Conservation (phyloP, 2,329 filamentous ascomycete genomes). For the Colletotrichum graminicola region DNA sequence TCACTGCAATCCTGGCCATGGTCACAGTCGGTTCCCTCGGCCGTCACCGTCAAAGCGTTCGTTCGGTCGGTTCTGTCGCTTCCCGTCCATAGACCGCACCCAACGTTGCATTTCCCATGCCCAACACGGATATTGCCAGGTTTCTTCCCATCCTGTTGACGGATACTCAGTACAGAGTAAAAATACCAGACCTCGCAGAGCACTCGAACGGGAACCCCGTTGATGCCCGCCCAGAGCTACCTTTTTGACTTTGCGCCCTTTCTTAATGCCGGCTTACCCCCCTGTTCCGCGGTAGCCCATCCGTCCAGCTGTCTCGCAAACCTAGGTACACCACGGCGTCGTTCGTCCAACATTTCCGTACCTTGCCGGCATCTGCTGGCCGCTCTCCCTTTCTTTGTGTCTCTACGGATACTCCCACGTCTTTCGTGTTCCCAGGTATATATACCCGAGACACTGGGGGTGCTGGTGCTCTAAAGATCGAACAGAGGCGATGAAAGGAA, state of each 20-base stretch:
- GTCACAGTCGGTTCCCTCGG: neutral
- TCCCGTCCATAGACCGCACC: neutral
- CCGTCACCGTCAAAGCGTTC: slow-evolving; percentile 19
- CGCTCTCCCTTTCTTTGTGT: neutral
- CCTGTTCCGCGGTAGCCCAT: neutral
- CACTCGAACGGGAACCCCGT: neutral
- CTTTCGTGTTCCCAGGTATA: too few species aligned
- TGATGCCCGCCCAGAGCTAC: slow-evolving; percentile 3
- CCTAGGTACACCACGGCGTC: neutral
- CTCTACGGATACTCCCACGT: neutral
- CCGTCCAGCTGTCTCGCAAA: neutral
- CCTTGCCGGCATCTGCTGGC: neutral
- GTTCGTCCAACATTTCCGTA: neutral
- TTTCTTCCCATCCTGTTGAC: neutral
- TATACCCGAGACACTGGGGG: too few species aligned
- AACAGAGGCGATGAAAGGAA: neutral
- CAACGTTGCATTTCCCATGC: slow-evolving; percentile 20
- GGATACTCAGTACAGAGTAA: too few species aligned
- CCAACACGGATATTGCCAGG: slow-evolving; percentile 22
- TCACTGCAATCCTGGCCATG: neutral
- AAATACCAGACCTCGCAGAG: too few species aligned
- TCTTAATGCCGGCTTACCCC: too few species aligned
- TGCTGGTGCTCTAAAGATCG: too few species aligned
- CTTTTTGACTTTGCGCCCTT: slow-evolving; percentile 10
- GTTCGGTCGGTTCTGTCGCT: slow-evolving; percentile 1